Evolutionary conservation across 345 rosid species (phyloP).

Genomic region (Kernera saxatilis): DNA sequence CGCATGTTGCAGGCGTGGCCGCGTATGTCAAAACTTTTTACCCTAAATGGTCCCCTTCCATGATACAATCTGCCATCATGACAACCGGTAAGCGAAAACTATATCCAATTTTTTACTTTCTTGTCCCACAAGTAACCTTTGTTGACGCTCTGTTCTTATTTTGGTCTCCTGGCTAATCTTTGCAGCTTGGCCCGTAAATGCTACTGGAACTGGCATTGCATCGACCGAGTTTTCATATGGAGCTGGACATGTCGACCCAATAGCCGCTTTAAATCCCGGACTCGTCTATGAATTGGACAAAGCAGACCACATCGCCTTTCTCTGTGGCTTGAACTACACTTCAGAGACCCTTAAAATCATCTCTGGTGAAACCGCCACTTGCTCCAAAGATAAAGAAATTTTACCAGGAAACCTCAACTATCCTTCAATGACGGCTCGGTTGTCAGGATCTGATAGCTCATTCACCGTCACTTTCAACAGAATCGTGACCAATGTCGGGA

Average conservation of each 20-base stretch:
- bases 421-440: constrained; percentile 7
- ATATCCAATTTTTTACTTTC: background rate
- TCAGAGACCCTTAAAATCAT: background rate
- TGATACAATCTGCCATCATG: constrained; percentile 41
- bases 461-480: constrained; percentile 31
- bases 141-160: background rate
- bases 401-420: constrained; percentile 15
- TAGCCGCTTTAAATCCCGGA: constrained; percentile 31
- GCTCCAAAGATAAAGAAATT: background rate
- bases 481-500: constrained; percentile 53
- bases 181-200: constrained; percentile 31
- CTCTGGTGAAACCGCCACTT: constrained; percentile 34
- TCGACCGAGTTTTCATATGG: constrained; percentile 28
- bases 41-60: constrained; percentile 50
- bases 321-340: constrained; percentile 24
- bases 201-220: background rate
- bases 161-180: background rate
- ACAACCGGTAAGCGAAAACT: constrained; percentile 28
- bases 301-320: constrained; percentile 25
- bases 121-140: background rate
- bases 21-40: constrained; percentile 36
- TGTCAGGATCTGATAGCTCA: background rate
- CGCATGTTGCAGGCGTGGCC: constrained; percentile 36
- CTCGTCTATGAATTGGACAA: constrained; percentile 26
- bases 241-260: constrained; percentile 36